Evolutionary conservation across 257 asterid genomes (phyloP).

Genomic region (Solanum appendiculatum): DNA sequence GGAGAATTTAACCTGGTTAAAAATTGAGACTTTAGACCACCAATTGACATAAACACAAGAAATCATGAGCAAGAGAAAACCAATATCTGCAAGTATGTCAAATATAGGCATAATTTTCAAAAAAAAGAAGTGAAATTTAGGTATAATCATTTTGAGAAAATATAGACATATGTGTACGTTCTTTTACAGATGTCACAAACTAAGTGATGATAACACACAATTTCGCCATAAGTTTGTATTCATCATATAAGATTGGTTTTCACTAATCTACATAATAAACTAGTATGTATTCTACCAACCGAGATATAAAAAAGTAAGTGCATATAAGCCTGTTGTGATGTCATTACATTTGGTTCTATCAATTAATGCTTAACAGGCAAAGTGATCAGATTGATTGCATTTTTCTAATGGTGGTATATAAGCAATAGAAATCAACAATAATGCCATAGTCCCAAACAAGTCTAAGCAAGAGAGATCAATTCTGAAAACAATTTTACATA

Average conservation of each 20-base stretch:
- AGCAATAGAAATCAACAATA: background rate
- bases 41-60: background rate
- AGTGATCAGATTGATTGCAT: background rate
- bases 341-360: background rate
- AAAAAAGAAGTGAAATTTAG: background rate
- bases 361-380: background rate
- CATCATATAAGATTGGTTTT: background rate
- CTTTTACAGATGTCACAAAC: background rate
- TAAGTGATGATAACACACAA: background rate
- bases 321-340: background rate
- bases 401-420: background rate
- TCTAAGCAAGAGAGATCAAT: background rate
- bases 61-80: background rate
- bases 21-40: background rate
- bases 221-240: background rate
- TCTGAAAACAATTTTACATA: background rate
- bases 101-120: too few species aligned
- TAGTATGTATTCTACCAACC: background rate
- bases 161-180: background rate
- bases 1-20: conserved; percentile 83
- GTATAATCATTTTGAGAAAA: background rate
- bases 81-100: background rate
- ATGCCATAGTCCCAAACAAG: background rate
- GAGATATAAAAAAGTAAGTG: background rate
- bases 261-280: background rate